These are phyloP conservation scores for Rubia peregrina DNA, from an alignment of 305 asterid species.

Conservation along the genomic window DNA sequence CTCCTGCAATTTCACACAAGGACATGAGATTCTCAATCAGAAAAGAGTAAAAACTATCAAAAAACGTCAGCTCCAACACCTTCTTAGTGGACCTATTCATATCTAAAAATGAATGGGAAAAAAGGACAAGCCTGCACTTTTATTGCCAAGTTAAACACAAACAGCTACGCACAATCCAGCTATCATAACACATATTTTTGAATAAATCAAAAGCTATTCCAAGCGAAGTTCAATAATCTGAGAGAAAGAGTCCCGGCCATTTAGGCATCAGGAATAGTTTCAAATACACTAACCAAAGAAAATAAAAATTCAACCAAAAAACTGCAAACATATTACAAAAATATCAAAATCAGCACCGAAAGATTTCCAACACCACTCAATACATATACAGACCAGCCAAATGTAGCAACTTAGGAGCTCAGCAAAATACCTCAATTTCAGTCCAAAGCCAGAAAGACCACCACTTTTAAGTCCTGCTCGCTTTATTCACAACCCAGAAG, in stretches of 20 bases:
- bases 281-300: not conserved
- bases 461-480: not conserved
- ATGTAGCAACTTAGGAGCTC: conserved; percentile 3
- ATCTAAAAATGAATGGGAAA: not conserved
- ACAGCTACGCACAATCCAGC: not conserved
- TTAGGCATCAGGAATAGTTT: not conserved
- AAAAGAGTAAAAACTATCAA: not conserved
- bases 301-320: not conserved
- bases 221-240: not conserved
- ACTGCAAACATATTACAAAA: not conserved
- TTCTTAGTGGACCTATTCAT: not conserved
- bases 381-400: not conserved
- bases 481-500: not conserved
- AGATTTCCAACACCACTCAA: too few species aligned
- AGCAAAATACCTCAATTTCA: conserved; percentile 6
- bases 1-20: conserved; percentile 15
- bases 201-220: not conserved
- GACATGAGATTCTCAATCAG: not conserved
- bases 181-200: not conserved
- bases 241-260: not conserved
- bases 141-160: not conserved
- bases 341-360: too few species aligned
- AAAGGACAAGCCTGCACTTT: not conserved
- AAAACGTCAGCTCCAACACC: not conserved
- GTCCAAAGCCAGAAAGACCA: not conserved